Evolutionary conservation across 805 yeast genomes (phyloP), one percentile per base, ranked within the genome.

Genomic region (Wickerhamiella cacticola): DNA sequence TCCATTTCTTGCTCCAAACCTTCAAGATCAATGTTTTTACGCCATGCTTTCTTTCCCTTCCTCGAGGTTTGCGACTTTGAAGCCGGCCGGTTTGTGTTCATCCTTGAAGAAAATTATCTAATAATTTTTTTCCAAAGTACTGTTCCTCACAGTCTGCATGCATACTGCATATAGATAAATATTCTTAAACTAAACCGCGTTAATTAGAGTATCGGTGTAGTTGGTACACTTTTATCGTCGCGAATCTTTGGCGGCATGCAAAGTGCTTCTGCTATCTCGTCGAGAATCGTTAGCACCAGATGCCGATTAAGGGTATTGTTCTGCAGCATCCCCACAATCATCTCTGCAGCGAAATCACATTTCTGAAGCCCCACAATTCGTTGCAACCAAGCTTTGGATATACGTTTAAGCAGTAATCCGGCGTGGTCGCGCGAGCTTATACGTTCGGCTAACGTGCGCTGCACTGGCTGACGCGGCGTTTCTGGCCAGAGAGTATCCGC

Each of bases 1-100:
- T 80, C 89, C 34, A 89, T 67, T 10, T 81, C 82, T 26, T 66
- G 63, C 59, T 82, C 86, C 43, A 92, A 69, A 53, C 86, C 96
- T 21, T 76, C 78, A 16, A 92, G 68, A 63, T 92, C 95, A 50
- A 92, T 82, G 64, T 92, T 85, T 65, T 86, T 86, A 62, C 95
- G 77, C 94, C 96, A 85, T 4, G 95, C 79, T 62, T 75, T 80
- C 72, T 84, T 89, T 39, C 95, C 95, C 69, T 92, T 92, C 59
- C 97, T 74, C 6, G 96, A 86, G 3, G 82, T 60, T 65, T 88
- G 96, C 39, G 68, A 68, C 55, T 44, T 44, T 21, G 24, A n/a
- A 5, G 39, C 38, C 26, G 46, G 60, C 15, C 59, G 36, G 19
- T 56, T 57, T 3, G 54, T 49, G 19, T 49, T 53, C 46, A 45